Percentiles rank a stretch among this genome's conserved stretches.
Conservation (phyloP, 306 rosid species). For the Acacia crassicarpa region DNA sequence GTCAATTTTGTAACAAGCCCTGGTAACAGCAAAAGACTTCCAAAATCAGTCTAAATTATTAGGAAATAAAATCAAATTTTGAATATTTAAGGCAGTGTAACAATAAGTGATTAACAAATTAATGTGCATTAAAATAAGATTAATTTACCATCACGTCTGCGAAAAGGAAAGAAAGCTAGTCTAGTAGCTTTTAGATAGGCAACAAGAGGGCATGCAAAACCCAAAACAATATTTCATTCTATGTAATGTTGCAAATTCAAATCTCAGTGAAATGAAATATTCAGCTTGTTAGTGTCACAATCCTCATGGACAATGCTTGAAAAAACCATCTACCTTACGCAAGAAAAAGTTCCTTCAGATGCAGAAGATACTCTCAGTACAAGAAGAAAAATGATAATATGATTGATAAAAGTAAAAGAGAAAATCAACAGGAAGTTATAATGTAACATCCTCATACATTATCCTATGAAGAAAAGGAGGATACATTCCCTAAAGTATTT, state of each 20-base stretch:
- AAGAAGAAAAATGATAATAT: background rate
- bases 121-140: constrained; percentile 6
- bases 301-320: background rate
- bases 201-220: constrained; percentile 7
- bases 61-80: constrained; percentile 16
- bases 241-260: background rate
- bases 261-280: constrained; percentile 1
- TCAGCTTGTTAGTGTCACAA: background rate
- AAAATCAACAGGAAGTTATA: constrained; percentile 4
- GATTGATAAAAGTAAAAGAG: background rate
- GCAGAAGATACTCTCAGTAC: background rate
- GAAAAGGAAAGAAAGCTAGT: constrained; percentile 23
- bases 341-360: background rate
- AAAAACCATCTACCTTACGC: background rate
- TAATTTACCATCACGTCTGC: constrained; percentile 13
- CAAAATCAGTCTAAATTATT: constrained; percentile 25
- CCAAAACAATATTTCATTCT: background rate
- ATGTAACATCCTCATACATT: background rate
- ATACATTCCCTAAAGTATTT: background rate
- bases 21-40: constrained; percentile 45
- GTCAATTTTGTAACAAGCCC: constrained; percentile 97
- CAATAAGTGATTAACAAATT: constrained; percentile 4
- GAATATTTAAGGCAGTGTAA: constrained; percentile 7
- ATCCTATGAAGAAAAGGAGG: constrained; percentile 4
- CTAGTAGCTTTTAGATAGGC: constrained; percentile 18